Evolutionary conservation across 139 green algal genomes (phyloP), one percentile per base, ranked within the genome.

Genomic region (Tetraselmis striata): DNA sequence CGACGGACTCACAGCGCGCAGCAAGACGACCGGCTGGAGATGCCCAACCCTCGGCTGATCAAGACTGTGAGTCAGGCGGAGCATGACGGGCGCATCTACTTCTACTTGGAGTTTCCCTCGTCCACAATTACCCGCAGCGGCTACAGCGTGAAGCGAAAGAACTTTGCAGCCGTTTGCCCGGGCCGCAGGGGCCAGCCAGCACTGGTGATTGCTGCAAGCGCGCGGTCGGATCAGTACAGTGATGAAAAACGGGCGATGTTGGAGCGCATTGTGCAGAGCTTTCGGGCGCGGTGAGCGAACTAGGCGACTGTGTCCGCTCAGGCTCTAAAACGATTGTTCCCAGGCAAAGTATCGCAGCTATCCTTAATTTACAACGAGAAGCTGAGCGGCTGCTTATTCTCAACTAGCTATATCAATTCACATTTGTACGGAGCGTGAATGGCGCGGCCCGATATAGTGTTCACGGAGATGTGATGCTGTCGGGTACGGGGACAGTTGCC

Each of bases 121-220:
- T 75, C 31, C 29, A 95, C 92, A 0, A 85, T 88, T 31, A 95
- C 92, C 0, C 83, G 92, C 30, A 89, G 81, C 74, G 90, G 92
- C 22, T 95, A 95, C 86, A 84, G 93, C 75, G 88, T 95, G 59
- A 85, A 78, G 29, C 83, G 92, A 0, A 87, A 87, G 30, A 92
- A 95, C 78, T 90, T 91, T 81, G 91, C 84, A 0, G 92, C 91
- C 28, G 90, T 84, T 2, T 83, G 84, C 0, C 58, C 78, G 0
- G 86, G 84, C 58, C 80, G 89, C 28, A 75, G 79, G 1, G 87
- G 82, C 2, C 86, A 76, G 80, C 84, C 59, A 29, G 79, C 75
- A 0, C 81, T 59, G 2, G 59, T 82, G 29, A 59, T 84, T 2
- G 59, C 58, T 77, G 84, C 83, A 83, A 90, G 84, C 59, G 89